phyloP scores from a whole-genome alignment of 164 flowering plant genomes.

The Nymphaea colorata region DNA sequence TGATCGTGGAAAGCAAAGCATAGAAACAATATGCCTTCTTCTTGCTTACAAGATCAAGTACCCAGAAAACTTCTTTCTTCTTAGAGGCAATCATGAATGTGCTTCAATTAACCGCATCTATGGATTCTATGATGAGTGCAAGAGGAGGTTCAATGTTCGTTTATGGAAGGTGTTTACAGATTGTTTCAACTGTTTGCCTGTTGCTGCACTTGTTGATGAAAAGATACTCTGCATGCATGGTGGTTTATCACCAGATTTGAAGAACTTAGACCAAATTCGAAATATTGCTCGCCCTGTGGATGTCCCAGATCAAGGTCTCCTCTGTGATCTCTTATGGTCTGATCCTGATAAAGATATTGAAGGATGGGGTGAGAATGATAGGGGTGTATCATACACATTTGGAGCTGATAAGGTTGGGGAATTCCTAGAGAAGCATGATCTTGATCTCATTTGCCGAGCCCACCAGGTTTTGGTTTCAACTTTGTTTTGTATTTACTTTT shows the following conservation, averaged over 20 bases:
- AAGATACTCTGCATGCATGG: slow-evolving; percentile 70
- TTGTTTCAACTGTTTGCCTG: slow-evolving; percentile 52
- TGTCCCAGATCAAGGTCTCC: slow-evolving; percentile 57
- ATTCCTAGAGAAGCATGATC: slow-evolving; percentile 46
- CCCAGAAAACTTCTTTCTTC: slow-evolving; percentile 48
- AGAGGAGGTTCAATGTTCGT: slow-evolving; percentile 48
- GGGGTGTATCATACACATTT: slow-evolving; percentile 54
- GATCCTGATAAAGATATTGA: slow-evolving; percentile 46
- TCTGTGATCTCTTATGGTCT: slow-evolving; percentile 56
- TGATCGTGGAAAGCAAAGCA: slow-evolving; percentile 65
- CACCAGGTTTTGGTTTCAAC: slow-evolving; percentile 30
- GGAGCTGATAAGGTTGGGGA: slow-evolving; percentile 50
- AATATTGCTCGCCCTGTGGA: slow-evolving; percentile 45
- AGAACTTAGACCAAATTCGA: slow-evolving; percentile 42
- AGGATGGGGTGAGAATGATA: slow-evolving; percentile 59
- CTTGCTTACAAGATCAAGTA: slow-evolving; percentile 55
- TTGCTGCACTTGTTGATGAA: slow-evolving; percentile 52
- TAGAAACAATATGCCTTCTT: slow-evolving; percentile 56
- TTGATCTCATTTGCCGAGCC: slow-evolving; percentile 56
- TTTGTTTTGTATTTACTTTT: too few relatives aligned
- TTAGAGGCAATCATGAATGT: slow-evolving; percentile 53
- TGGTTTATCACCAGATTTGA: slow-evolving; percentile 54
- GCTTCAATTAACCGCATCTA: slow-evolving; percentile 49
- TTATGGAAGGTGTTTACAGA: slow-evolving; percentile 48
- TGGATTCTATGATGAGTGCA: slow-evolving; percentile 56